A percentile compares a stretch with the other conserved stretches of the same genome.
These are phyloP conservation scores for Cadophora sp. DNA, from an alignment of 2,329 filamentous ascomycete genomes.

Conservation along the genomic window DNA sequence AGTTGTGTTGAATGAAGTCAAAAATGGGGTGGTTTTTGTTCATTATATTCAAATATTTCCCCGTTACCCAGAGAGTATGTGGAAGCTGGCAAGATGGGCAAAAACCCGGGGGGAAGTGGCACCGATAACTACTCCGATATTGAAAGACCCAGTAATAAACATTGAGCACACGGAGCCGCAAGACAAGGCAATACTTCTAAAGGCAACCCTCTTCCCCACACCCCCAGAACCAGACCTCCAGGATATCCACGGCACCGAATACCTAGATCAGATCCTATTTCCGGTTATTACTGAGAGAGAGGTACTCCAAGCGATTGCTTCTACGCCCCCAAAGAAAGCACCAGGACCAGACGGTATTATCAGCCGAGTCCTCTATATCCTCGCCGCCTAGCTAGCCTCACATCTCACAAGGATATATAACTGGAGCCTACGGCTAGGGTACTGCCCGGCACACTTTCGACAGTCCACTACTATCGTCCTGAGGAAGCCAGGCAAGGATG, in stretches of 20 bases:
- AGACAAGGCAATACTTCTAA: too few relatives aligned
- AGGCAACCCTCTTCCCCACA: too few relatives aligned
- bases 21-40: too few relatives aligned
- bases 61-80: too few relatives aligned
- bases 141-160: not conserved
- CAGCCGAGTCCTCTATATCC: constrained; percentile 26
- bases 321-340: constrained; percentile 28
- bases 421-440: constrained; percentile 24
- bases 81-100: not conserved
- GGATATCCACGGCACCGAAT: constrained; percentile 26
- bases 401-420: constrained; percentile 31
- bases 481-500: constrained; percentile 23
- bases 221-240: too few relatives aligned
- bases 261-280: constrained; percentile 19
- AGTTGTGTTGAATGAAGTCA: too few relatives aligned
- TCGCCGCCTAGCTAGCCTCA: constrained; percentile 20
- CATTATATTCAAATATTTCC: too few relatives aligned
- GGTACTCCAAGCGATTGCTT: constrained; percentile 24
- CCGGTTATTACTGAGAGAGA: constrained; percentile 29
- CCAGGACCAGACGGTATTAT: constrained; percentile 31
- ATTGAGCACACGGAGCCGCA: not conserved
- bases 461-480: too few relatives aligned
- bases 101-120: not conserved
- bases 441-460: constrained; percentile 27
- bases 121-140: not conserved